These are phyloP conservation scores for Musa schizocarpa DNA, from an alignment of 176 grass and related monocot genomes.

Conservation along the genomic window DNA sequence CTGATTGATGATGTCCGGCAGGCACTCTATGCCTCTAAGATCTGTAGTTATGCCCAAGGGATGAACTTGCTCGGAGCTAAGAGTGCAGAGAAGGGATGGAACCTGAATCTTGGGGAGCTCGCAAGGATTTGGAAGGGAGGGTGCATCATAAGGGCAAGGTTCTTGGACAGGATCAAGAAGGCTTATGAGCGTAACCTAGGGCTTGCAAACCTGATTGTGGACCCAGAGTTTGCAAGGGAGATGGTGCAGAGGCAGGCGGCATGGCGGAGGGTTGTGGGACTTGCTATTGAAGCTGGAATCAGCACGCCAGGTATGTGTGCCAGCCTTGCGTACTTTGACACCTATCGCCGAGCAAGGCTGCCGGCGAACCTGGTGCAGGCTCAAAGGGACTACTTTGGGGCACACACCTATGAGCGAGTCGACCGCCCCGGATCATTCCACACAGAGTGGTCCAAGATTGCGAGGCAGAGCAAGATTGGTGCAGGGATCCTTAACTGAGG, in stretches of 20 bases:
- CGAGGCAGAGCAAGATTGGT: conserved; percentile 37
- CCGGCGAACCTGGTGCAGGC: conserved; percentile 96
- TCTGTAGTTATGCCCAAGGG: conserved; percentile 96
- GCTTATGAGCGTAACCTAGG: conserved; percentile 64
- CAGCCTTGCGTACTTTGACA: conserved; percentile 85
- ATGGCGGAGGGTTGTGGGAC: conserved; percentile 81
- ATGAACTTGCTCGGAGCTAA: conserved; percentile 85
- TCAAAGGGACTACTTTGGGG: conserved; percentile 91
- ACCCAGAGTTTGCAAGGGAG: conserved; percentile 83
- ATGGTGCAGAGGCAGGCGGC: conserved; percentile 88
- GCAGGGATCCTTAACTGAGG: conserved; percentile 25
- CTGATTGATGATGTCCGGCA: conserved; percentile 67
- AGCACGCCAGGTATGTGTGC: conserved; percentile 90
- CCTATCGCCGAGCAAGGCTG: conserved; percentile 59
- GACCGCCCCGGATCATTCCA: conserved; percentile 73
- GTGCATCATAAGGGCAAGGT: conserved; percentile 83
- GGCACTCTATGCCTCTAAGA: conserved; percentile 70
- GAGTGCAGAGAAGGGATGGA: conserved; percentile 73
- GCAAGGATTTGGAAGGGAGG: conserved; percentile 95
- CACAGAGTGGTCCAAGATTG: conserved; percentile 83
- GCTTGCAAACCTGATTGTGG: conserved; percentile 89
- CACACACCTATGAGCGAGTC: conserved; percentile 86
- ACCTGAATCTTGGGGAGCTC: conserved; percentile 72
- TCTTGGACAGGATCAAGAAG: conserved; percentile 87
- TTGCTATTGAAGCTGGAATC: conserved; percentile 72